phyloP scores from a whole-genome alignment of 1,284 basidiomycete genomes.

The Sphagnurus paluster region DNA sequence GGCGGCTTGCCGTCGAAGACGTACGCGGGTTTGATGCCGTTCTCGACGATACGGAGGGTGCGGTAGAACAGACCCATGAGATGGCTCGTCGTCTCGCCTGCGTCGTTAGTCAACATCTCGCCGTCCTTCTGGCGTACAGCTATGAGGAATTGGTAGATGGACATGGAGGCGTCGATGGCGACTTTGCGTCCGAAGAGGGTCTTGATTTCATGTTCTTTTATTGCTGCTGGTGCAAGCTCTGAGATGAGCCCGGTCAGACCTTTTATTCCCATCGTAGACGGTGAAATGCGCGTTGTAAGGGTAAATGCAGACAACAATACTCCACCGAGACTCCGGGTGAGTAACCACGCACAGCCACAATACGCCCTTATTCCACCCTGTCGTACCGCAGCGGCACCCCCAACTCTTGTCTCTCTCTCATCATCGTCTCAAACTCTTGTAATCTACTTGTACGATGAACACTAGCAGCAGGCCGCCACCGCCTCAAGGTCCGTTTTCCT shows the following conservation, averaged over 20 bases:
- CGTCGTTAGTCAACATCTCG: slow-evolving; percentile 95
- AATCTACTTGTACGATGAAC: too few species aligned
- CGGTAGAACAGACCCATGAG: slow-evolving; percentile 99
- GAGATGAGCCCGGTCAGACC: slow-evolving; percentile 89
- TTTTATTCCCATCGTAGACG: slow-evolving; percentile 79
- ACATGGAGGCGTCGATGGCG: slow-evolving; percentile 98
- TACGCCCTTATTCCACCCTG: too few species aligned
- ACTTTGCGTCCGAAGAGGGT: slow-evolving; percentile 97
- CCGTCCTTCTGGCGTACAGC: slow-evolving; percentile 96
- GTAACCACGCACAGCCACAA: too few species aligned
- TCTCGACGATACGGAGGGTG: slow-evolving; percentile 97
- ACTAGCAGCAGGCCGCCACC: slow-evolving; percentile 29
- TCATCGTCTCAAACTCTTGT: too few species aligned
- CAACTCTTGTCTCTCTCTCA: too few species aligned
- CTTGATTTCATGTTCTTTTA: slow-evolving; percentile 95
- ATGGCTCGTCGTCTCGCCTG: slow-evolving; percentile 96
- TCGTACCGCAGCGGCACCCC: too few species aligned
- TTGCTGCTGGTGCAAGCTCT: slow-evolving; percentile 86
- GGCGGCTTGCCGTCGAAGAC: slow-evolving; percentile 99
- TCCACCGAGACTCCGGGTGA: too few species aligned
- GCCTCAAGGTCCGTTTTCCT: slow-evolving; percentile 33
- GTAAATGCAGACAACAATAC: too few species aligned
- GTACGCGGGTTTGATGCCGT: slow-evolving; percentile 97
- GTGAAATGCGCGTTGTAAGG: too few species aligned
- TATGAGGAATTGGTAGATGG: slow-evolving; percentile 95